Percentiles rank a stretch among this genome's conserved stretches.
These are phyloP conservation scores for Stemphylium vesicarium DNA, from an alignment of 2,329 filamentous ascomycete genomes.

Conservation along the genomic window DNA sequence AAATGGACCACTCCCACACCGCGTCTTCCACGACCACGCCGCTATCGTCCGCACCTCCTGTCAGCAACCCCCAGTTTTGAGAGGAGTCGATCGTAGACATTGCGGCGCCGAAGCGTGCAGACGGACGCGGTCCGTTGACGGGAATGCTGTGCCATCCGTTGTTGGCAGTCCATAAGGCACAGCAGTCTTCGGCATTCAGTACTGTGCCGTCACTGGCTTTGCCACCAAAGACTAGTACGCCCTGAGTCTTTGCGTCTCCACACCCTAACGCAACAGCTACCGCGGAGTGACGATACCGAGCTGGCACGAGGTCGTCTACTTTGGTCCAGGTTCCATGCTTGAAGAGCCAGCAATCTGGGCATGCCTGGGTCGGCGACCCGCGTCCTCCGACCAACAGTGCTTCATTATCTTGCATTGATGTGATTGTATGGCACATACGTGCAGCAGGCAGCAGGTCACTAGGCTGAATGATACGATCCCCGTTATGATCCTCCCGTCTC, in stretches of 20 bases:
- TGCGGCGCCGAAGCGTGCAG: conserved; percentile 63
- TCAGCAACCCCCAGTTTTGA: conserved; percentile 65
- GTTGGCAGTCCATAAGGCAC: conserved; percentile 54
- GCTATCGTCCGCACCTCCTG: conserved; percentile 73
- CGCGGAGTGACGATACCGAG: conserved; percentile 77
- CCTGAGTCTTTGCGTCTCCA: conserved; percentile 51
- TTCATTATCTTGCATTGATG: conserved; percentile 64
- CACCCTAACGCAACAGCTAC: conserved; percentile 53
- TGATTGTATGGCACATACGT: conserved; percentile 77
- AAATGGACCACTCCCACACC: conserved; percentile 68
- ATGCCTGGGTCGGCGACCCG: conserved; percentile 72
- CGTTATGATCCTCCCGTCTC: conserved; percentile 34
- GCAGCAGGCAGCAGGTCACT: conserved; percentile 47
- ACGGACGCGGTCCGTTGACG: conserved; percentile 47
- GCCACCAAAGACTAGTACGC: conserved; percentile 55
- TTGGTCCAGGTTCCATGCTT: conserved; percentile 68
- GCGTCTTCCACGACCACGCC: conserved; percentile 66
- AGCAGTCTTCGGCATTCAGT: conserved; percentile 45
- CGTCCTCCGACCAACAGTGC: conserved; percentile 78
- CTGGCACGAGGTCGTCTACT: conserved; percentile 69
- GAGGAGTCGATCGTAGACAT: conserved; percentile 54
- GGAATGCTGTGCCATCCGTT: conserved; percentile 60
- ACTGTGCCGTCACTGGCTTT: conserved; percentile 52
- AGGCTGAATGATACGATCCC: conserved; percentile 27
- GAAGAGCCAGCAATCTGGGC: conserved; percentile 79